Evolutionary conservation across 192 early-diverging fungal genomes (phyloP), one percentile per base, ranked within the genome.

Genomic region (Coemansia asiatica): DNA sequence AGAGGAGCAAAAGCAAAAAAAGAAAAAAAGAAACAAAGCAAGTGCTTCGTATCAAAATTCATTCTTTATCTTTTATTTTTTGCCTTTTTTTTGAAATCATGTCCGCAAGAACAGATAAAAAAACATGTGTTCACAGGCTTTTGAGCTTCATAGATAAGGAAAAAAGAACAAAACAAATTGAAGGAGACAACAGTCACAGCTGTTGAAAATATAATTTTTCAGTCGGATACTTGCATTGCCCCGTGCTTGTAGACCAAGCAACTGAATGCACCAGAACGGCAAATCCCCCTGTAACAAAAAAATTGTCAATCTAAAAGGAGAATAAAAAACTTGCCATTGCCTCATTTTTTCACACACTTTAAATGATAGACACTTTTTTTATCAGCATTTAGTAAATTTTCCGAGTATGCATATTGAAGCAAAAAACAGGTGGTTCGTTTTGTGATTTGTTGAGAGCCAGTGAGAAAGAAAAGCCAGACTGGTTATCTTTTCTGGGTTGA

Each of bases 201-300:
- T 50, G n/a, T 18, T 50, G n/a, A n/a, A n/a, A n/a, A n/a, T n/a
- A n/a, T n/a, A n/a, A n/a, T n/a, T n/a, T n/a, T n/a, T n/a, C n/a
- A n/a, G 18, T 23, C 49, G 49, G 49, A 50, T 50, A 18, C 49
- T 50, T 18, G 49, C 49, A 23, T 7, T 50, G 49, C 49, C 49
- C 49, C 49, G 49, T 50, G 49, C 49, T 22, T 50, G 12, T 16
- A 18, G 18, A 7, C n/a, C 49, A 50, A 50, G 49, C 49, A 50
- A 50, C 6, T 22, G n/a, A 50, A 6, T 50, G 10, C 18, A 7
- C 22, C 7, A 50, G 6, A 50, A n/a, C 22, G 49, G 49, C 49
- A 23, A 50, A 50, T 22, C n/a, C 18, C n/a, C 10, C n/a, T 7
- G 7, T 7, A 7, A 18, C 8, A 23, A 23, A 22, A 18, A 18